Percentiles rank a stretch among this genome's conserved stretches.
These are phyloP conservation scores for Neurospora sp. DNA, from an alignment of 495 filamentous ascomycete species.

Conservation along the genomic window DNA sequence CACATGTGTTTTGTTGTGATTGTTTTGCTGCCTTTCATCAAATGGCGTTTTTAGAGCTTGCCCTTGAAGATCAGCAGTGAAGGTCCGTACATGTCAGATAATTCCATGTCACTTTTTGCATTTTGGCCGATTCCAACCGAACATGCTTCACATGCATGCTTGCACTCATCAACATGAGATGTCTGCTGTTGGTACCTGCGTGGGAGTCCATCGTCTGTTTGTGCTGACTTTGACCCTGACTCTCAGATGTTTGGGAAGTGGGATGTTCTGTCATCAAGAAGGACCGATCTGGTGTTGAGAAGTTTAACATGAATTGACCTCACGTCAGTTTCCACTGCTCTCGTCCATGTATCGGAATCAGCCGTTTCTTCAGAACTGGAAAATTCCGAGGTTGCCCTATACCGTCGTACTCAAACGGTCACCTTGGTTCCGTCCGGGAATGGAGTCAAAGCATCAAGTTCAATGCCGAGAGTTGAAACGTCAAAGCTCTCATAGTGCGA, in stretches of 20 bases:
- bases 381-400: not conserved
- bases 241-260: not conserved
- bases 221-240: not conserved
- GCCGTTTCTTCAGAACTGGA: not conserved
- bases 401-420: not conserved
- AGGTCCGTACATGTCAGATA: not conserved
- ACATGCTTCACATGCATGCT: not conserved
- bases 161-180: not conserved
- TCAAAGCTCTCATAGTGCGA: not conserved
- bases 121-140: not conserved
- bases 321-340: not conserved
- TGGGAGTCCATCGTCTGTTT: not conserved
- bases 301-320: not conserved
- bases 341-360: not conserved
- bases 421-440: not conserved
- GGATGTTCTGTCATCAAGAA: not conserved
- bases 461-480: not conserved
- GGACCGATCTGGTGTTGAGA: not conserved
- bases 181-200: not conserved
- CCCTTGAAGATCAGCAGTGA: not conserved
- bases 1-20: not conserved
- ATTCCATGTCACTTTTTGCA: not conserved
- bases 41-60: not conserved
- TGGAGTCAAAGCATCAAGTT: not conserved
- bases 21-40: not conserved